phyloP scores from a whole-genome alignment of 2,329 filamentous ascomycete species.

The Parastagonospora avenae region DNA sequence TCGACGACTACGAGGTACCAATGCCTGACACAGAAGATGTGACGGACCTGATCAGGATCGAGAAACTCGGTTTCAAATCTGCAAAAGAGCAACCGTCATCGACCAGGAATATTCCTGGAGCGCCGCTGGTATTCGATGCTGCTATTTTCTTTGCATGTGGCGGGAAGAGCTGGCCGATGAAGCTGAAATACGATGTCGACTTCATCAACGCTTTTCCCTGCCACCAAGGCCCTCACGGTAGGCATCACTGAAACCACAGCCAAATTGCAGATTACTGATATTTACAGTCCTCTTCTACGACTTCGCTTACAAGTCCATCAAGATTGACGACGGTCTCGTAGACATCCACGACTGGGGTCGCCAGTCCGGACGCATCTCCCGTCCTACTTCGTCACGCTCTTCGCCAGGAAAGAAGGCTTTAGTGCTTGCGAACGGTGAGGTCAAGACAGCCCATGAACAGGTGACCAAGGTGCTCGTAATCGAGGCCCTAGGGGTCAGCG shows the following conservation, averaged over 20 bases:
- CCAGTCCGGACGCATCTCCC: conserved; percentile 38
- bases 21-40: conserved; percentile 62
- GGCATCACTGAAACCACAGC: neutral
- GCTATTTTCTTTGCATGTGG: conserved; percentile 49
- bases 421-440: conserved; percentile 24
- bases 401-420: conserved; percentile 39
- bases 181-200: conserved; percentile 47
- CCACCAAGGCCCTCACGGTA: conserved; percentile 49
- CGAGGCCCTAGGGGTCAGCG: conserved; percentile 72
- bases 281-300: conserved; percentile 69
- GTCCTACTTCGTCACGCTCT: conserved; percentile 36
- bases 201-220: conserved; percentile 51
- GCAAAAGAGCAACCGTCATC: conserved; percentile 44
- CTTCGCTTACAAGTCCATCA: conserved; percentile 65
- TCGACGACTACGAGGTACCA: conserved; percentile 70
- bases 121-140: conserved; percentile 45
- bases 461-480: conserved; percentile 71
- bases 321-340: conserved; percentile 67
- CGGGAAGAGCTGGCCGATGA: conserved; percentile 47
- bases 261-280: conserved; percentile 12
- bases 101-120: conserved; percentile 29
- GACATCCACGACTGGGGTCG: conserved; percentile 68
- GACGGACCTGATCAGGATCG: conserved; percentile 70
- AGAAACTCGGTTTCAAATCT: conserved; percentile 66
- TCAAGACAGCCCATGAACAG: conserved; percentile 36